Percentiles rank a stretch among this genome's conserved stretches.
phyloP scores from a whole-genome alignment of 108 stramenopile genomes.

The Chaetoceros tenuissimus region DNA sequence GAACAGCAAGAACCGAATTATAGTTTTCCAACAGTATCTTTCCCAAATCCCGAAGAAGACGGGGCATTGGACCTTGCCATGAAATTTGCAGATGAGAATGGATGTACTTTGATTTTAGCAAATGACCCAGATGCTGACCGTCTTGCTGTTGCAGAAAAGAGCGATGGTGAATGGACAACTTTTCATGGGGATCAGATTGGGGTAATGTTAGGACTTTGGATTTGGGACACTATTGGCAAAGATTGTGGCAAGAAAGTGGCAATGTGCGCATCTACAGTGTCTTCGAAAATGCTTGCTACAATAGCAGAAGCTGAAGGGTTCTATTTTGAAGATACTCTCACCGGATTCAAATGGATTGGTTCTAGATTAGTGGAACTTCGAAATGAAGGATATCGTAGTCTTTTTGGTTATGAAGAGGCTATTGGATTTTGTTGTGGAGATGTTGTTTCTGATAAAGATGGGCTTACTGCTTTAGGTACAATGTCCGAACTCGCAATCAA shows the following conservation, averaged over 20 bases:
- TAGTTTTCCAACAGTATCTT: slow-evolving; percentile 88
- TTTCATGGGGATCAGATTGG: slow-evolving; percentile 98
- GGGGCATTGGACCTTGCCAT: slow-evolving; percentile 90
- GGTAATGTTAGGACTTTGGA: slow-evolving; percentile 81
- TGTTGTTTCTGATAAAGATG: slow-evolving; percentile 90
- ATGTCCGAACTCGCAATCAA: slow-evolving; percentile 72
- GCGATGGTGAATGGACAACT: slow-evolving; percentile 69
- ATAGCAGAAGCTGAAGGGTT: slow-evolving; percentile 87
- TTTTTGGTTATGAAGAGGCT: slow-evolving; percentile 95
- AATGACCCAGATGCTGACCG: slow-evolving; percentile 99
- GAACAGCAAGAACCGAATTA: slow-evolving; percentile 85
- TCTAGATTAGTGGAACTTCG: slow-evolving; percentile 47
- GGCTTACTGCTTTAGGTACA: slow-evolving; percentile 70
- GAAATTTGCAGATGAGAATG: slow-evolving; percentile 46
- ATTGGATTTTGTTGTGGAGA: slow-evolving; percentile 92
- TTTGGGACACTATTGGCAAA: slow-evolving; percentile 71
- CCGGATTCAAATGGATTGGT: slow-evolving; percentile 97
- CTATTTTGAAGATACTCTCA: slow-evolving; percentile 89
- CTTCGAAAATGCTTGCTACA: slow-evolving; percentile 83
- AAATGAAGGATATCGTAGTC: slow-evolving; percentile 61
- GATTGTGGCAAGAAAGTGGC: slow-evolving; percentile 56
- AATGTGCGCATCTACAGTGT: slow-evolving; percentile 93
- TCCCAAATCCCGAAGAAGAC: slow-evolving; percentile 96
- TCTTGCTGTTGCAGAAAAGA: slow-evolving; percentile 88
- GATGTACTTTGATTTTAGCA: slow-evolving; percentile 81